Conservation (phyloP, 1,284 basidiomycete genomes). For the Ustilago vetiveriae region DNA sequence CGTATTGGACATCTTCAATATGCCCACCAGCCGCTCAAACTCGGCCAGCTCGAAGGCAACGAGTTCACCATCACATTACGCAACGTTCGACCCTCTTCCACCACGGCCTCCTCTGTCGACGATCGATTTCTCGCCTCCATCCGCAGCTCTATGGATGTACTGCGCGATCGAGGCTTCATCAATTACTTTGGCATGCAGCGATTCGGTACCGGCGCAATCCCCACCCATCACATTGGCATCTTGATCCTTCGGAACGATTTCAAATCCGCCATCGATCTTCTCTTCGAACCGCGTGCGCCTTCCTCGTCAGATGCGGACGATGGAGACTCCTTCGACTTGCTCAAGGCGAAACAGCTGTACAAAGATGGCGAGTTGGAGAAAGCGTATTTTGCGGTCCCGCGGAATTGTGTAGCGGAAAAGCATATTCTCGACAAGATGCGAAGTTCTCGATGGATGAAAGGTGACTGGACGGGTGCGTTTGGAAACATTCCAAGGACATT, state of each 20-base stretch:
- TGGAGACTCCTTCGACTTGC: constrained; percentile 36
- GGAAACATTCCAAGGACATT: constrained; percentile 73
- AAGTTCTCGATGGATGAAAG: constrained; percentile 33
- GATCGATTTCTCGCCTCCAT: constrained; percentile 69
- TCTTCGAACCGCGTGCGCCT: constrained; percentile 41
- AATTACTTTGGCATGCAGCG: constrained; percentile 99
- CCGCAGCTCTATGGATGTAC: constrained; percentile 79
- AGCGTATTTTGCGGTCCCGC: constrained; percentile 85
- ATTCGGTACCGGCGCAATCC: constrained; percentile 94
- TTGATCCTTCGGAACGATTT: constrained; percentile 85
- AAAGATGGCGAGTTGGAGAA: constrained; percentile 64
- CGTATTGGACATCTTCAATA: constrained; percentile 89
- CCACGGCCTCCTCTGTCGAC: not conserved
- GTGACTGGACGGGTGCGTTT: constrained; percentile 52
- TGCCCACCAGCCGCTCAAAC: constrained; percentile 79
- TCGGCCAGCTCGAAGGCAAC: constrained; percentile 96
- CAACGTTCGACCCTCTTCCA: constrained; percentile 69
- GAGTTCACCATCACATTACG: constrained; percentile 92
- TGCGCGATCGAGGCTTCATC: constrained; percentile 89
- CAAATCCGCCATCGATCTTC: constrained; percentile 45
- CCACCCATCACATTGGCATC: constrained; percentile 92
- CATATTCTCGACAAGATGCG: constrained; percentile 89
- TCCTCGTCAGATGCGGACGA: constrained; percentile 26
- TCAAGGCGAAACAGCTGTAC: constrained; percentile 44
- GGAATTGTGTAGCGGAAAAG: constrained; percentile 89